Evolutionary conservation across 495 filamentous ascomycete genomes (phyloP), one percentile per base, ranked within the genome.

Genomic region (Annulohypoxylon stygium): DNA sequence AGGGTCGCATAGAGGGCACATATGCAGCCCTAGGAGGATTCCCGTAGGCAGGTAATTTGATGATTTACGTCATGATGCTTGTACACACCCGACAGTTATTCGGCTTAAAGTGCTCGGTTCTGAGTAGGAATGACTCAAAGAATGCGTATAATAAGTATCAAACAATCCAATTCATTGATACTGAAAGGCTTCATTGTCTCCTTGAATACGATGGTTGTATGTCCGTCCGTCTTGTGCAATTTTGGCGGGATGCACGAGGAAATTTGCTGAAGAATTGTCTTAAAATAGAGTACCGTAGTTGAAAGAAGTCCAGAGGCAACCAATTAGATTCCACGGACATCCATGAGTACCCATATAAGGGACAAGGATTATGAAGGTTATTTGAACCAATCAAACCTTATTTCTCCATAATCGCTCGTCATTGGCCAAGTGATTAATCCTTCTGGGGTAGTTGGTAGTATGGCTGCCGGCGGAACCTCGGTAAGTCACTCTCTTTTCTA

Each of bases 61-160:
- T 30, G 30, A 30, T 37, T 43, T 67, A 59, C 67, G 58, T 70
- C 67, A 70, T 74, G 58, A 60, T 62, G 71, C 71, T 59, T 51
- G 50, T 36, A 36, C 39, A 43, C 39, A 30, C n/a, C 11, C 11
- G 25, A 36, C 36, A 18, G 47, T 37, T 45, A 11, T 57, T 47
- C 51, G 0, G 53, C 18, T 18, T 41, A 16, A 59, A 34, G 30
- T 34, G 4, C 48, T 45, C 25, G 12, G 6, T 23, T 37, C 12
- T 33, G 11, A 53, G 23, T 36, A 57, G 14, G n/a, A 30, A 30
- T 30, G 37, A 39, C 37, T 39, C 37, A 39, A 12, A 39, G 2
- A 11, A 39, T 1, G 18, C 18, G 9, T 51, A 7, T 1, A 30
- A 25, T 2, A 20, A 30, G 23, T 55, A 33, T 26, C 14, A 7